Percentiles rank a stretch among this genome's conserved stretches.
These are phyloP conservation scores for Manihot esculenta DNA, from an alignment of 441 rosid species.

Conservation along the genomic window DNA sequence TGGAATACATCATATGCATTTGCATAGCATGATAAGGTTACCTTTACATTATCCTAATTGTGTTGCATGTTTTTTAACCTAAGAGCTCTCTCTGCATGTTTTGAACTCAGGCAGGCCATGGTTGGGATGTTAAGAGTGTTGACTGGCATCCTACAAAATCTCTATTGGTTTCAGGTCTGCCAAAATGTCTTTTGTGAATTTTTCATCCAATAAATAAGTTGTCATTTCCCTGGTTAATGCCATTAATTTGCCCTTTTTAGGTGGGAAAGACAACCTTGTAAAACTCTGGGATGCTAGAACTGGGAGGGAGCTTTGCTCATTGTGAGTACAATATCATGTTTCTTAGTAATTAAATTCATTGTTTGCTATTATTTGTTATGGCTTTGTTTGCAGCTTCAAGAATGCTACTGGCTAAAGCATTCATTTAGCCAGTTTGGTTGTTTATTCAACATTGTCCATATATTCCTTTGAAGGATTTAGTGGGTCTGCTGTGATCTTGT, in stretches of 20 bases:
- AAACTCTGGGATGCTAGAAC: conserved; percentile 98
- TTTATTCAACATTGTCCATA: neutral
- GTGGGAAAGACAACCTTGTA: conserved; percentile 95
- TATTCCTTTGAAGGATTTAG: neutral
- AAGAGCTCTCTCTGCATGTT: conserved; percentile 44
- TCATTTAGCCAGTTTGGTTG: neutral
- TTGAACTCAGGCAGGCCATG: conserved; percentile 99
- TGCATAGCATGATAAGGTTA: neutral
- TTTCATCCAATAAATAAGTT: conserved; percentile 20
- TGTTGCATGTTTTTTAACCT: conserved; percentile 36
- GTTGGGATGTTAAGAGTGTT: conserved; percentile 99
- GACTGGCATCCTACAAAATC: conserved; percentile 99
- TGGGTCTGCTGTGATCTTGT: neutral
- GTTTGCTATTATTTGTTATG: neutral
- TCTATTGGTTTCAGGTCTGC: conserved; percentile 82
- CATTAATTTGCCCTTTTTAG: conserved; percentile 39
- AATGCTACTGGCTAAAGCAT: neutral
- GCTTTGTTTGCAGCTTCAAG: neutral
- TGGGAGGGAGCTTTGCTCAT: conserved; percentile 89
- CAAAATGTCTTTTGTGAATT: conserved; percentile 19
- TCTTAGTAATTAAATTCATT: conserved; percentile 17
- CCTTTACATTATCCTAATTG: neutral
- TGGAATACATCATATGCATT: neutral
- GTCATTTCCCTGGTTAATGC: conserved; percentile 17
- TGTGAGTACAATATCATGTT: conserved; percentile 50